Evolutionary conservation across 192 early-diverging fungal genomes (phyloP).

Genomic region (Backusella psychrophila): DNA sequence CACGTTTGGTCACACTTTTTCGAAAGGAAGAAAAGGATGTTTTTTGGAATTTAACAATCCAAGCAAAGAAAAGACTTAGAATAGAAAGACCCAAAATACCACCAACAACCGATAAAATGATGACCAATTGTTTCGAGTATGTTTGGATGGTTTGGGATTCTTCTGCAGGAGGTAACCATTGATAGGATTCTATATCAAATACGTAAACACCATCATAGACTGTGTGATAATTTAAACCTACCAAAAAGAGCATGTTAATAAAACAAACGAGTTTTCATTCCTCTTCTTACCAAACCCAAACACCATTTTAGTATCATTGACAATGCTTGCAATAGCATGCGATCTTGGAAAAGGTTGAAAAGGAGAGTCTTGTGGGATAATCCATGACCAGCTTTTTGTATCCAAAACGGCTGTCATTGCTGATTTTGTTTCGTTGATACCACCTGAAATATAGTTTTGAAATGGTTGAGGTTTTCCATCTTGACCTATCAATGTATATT

Average conservation of each 20-base stretch:
- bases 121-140: background rate
- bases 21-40: background rate
- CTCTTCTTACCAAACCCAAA: constrained; percentile 10
- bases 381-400: constrained; percentile 3
- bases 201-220: constrained; percentile 18
- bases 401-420: constrained; percentile 8
- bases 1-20: background rate
- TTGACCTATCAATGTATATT: background rate
- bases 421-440: background rate
- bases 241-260: background rate
- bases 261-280: background rate
- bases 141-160: background rate
- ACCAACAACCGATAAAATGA: background rate
- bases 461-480: constrained; percentile 19
- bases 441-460: constrained; percentile 15
- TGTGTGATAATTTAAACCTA: constrained; percentile 21
- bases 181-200: constrained; percentile 6
- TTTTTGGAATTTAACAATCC: background rate
- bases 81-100: background rate
- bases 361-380: background rate
- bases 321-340: background rate
- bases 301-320: constrained; percentile 20
- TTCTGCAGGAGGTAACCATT: constrained; percentile 4
- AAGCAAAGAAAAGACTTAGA: background rate
- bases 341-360: constrained; percentile 23